Evolutionary conservation across 768 basidiomycete species (phyloP).

Genomic region (Mycena venus): DNA sequence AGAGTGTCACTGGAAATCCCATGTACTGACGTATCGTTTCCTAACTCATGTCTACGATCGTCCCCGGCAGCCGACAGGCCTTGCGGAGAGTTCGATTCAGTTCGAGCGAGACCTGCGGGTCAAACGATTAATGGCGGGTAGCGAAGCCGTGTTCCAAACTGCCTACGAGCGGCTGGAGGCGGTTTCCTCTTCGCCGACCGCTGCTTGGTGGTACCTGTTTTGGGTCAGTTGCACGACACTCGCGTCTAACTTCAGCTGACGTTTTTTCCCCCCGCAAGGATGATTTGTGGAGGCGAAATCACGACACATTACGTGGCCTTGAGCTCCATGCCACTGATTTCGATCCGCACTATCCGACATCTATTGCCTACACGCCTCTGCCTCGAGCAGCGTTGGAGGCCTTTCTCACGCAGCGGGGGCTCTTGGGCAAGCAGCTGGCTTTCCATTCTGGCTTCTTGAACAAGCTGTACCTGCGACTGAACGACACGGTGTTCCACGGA

Average conservation of each 20-base stretch:
- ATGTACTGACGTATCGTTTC: conserved; percentile 73
- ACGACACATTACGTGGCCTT: conserved; percentile 67
- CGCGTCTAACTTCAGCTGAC: conserved; percentile 7
- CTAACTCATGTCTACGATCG: conserved; percentile 71
- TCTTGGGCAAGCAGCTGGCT: conserved; percentile 65
- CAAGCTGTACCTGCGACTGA: conserved; percentile 78
- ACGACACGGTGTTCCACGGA: conserved; percentile 72
- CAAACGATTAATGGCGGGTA: conserved; percentile 60
- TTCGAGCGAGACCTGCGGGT: conserved; percentile 70
- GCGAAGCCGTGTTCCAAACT: conserved; percentile 59
- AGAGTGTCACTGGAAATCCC: conserved; percentile 65
- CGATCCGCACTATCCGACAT: conserved; percentile 77
- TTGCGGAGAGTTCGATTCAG: conserved; percentile 60
- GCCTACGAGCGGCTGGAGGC: conserved; percentile 67
- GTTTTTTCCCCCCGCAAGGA: conserved; percentile 64
- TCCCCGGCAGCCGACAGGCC: conserved; percentile 58
- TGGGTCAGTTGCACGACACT: conserved; percentile 64
- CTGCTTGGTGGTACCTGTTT: conserved; percentile 85
- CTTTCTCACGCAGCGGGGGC: conserved; percentile 73
- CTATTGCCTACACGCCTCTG: conserved; percentile 80
- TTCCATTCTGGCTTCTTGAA: conserved; percentile 79
- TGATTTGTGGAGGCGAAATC: conserved; percentile 81
- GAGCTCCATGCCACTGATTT: conserved; percentile 68
- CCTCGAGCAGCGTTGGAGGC: conserved; percentile 73
- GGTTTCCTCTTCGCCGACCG: conserved; percentile 62